Percentiles rank a stretch among this genome's conserved stretches.
These are phyloP conservation scores for Solanum rostratum DNA, from an alignment of 257 asterid species.

Conservation along the genomic window DNA sequence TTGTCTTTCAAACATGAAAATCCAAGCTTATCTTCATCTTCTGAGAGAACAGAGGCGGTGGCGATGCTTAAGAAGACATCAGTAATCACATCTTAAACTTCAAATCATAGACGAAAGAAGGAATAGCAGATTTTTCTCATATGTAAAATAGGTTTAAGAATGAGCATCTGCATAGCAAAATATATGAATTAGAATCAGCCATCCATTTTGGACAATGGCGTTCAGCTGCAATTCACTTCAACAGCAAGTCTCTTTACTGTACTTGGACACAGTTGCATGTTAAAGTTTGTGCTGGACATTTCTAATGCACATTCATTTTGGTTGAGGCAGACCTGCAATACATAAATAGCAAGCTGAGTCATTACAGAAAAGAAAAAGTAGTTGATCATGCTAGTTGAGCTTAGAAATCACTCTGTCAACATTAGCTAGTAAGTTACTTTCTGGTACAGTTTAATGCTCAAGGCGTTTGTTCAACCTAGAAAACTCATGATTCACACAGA, in stretches of 20 bases:
- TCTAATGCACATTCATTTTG: constrained; percentile 34
- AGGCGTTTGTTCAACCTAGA: not conserved
- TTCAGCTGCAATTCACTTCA: constrained; percentile 40
- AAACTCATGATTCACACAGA: not conserved
- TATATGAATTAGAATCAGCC: not conserved
- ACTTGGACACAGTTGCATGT: constrained; percentile 31
- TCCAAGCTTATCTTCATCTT: not conserved
- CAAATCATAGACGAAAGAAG: not conserved
- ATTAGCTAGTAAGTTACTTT: not conserved
- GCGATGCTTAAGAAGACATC: not conserved
- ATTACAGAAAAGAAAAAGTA: not conserved
- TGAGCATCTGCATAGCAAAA: not conserved
- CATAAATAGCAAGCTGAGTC: not conserved
- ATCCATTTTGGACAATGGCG: not conserved
- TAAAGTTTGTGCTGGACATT: constrained; percentile 18
- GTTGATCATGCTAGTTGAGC: not conserved
- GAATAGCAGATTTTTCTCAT: not conserved
- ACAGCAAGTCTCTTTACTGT: constrained; percentile 41
- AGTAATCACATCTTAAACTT: not conserved
- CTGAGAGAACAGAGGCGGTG: not conserved
- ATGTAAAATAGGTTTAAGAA: not conserved
- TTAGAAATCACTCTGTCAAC: not conserved
- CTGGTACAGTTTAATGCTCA: not conserved
- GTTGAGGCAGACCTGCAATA: constrained; percentile 50
- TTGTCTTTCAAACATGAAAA: not conserved